phyloP scores from a whole-genome alignment of 108 stramenopile genomes.

The Fragilaria radians region DNA sequence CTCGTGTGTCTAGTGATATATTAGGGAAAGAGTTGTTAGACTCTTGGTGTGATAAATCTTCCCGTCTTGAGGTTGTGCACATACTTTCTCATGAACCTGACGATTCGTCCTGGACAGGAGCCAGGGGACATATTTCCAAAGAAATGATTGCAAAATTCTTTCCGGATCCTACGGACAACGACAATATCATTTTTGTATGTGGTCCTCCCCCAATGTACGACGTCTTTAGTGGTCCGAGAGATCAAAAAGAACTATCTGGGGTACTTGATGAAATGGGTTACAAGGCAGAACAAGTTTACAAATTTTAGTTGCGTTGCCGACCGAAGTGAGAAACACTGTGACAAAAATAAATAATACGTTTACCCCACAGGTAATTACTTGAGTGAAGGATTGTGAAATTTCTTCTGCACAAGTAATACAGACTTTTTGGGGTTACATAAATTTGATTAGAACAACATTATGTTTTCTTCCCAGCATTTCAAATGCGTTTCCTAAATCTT shows the following conservation, averaged over 20 bases:
- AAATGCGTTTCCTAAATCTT: no score
- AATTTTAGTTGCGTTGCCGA: no score
- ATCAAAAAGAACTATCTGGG: constrained; percentile 71
- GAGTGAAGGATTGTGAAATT: no score
- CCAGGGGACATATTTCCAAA: constrained; percentile 66
- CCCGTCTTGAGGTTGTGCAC: constrained; percentile 54
- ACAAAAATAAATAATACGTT: no score
- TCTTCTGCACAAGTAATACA: no score
- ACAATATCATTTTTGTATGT: constrained; percentile 85
- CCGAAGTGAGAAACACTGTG: no score
- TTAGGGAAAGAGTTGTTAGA: constrained; percentile 77
- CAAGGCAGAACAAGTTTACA: constrained; percentile 81
- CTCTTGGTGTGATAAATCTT: constrained; percentile 35
- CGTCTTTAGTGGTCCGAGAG: constrained; percentile 80
- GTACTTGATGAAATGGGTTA: constrained; percentile 83
- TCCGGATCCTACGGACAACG: constrained; percentile 41
- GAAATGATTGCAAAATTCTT: constrained; percentile 57
- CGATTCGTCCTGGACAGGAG: constrained; percentile 53
- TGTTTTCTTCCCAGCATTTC: no score
- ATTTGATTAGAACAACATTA: no score
- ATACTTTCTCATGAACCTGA: constrained; percentile 70
- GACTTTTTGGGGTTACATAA: no score
- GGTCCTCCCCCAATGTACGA: constrained; percentile 92
- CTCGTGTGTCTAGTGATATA: constrained; percentile 67
- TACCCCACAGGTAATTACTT: no score